Evolutionary conservation across 2,329 filamentous ascomycete genomes (phyloP).

Genomic region (Trichoderma aggressivum): DNA sequence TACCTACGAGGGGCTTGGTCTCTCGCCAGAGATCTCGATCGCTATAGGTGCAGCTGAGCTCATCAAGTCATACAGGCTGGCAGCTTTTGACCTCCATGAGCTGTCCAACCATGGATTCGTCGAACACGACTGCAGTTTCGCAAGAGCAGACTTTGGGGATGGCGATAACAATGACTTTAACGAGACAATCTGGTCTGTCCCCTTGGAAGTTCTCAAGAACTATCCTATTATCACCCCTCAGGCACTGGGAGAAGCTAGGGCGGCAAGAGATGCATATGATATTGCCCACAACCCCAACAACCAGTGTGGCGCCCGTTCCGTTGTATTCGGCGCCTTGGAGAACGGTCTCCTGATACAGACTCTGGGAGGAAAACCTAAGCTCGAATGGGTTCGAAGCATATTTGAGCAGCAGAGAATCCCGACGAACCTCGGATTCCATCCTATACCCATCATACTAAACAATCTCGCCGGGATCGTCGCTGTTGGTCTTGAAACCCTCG

Average conservation of each 20-base stretch:
- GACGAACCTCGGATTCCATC: not conserved
- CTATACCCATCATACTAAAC: not conserved
- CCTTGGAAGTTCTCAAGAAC: not conserved
- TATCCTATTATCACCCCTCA: not conserved
- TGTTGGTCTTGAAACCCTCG: not conserved
- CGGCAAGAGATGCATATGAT: not conserved
- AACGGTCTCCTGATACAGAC: not conserved
- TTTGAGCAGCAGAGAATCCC: constrained; percentile 11
- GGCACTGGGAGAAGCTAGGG: not conserved
- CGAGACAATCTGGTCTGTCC: not conserved
- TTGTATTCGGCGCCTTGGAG: not conserved
- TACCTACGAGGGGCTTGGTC: not conserved
- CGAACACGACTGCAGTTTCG: constrained; percentile 7
- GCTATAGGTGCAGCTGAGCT: not conserved
- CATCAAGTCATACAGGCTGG: not conserved
- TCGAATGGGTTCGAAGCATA: constrained; percentile 1
- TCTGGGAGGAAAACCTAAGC: not conserved
- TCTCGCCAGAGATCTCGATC: not conserved
- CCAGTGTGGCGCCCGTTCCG: constrained; percentile 4
- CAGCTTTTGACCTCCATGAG: not conserved
- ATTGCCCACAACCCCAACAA: constrained; percentile 5
- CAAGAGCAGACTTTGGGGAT: not conserved
- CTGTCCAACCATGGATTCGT: constrained; percentile 2
- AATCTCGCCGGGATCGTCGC: not conserved
- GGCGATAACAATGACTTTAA: constrained; percentile 13